Percentiles rank a stretch among this genome's conserved stretches.
Conservation (phyloP, 352 stramenopile species). For the Peronospora farinosa region DNA sequence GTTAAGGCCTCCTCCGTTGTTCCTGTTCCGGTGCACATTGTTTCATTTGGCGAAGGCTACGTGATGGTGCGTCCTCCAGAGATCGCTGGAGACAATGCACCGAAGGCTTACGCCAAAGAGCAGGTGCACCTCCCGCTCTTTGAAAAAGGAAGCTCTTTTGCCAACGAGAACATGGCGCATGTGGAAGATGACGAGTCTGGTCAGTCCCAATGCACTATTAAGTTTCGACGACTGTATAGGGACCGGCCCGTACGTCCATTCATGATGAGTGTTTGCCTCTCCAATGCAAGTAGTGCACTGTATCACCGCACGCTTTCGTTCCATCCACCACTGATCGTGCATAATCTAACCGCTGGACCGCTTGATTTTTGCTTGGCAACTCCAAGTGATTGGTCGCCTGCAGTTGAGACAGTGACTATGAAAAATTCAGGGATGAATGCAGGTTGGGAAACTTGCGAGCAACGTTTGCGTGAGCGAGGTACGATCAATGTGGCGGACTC, state of each 20-base stretch:
- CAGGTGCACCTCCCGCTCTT: conserved; percentile 64
- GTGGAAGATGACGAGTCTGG: conserved; percentile 32
- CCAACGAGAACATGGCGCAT: conserved; percentile 24
- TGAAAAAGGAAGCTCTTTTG: conserved; percentile 35
- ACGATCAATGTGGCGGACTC: conserved; percentile 72
- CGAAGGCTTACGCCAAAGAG: conserved; percentile 74
- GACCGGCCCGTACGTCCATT: conserved; percentile 76
- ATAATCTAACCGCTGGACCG: conserved; percentile 66
- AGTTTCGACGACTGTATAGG: conserved; percentile 71
- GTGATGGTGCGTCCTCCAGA: conserved; percentile 67
- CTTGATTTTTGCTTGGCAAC: conserved; percentile 72
- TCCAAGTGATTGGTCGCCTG: conserved; percentile 61
- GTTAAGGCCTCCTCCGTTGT: conserved; percentile 55
- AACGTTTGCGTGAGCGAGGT: conserved; percentile 72
- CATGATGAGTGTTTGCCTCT: conserved; percentile 66
- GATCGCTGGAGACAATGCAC: conserved; percentile 35
- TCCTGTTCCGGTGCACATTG: conserved; percentile 66
- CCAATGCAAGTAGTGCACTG: conserved; percentile 43
- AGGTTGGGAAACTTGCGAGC: conserved; percentile 69
- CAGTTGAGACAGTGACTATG: conserved; percentile 32
- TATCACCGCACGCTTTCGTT: conserved; percentile 77
- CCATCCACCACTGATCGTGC: conserved; percentile 68
- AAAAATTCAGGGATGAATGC: conserved; percentile 35
- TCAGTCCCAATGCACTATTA: conserved; percentile 46
- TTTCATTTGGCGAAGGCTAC: conserved; percentile 62